Evolutionary conservation across 2,329 filamentous ascomycete species (phyloP).

Genomic region (Saccharata proteae): DNA sequence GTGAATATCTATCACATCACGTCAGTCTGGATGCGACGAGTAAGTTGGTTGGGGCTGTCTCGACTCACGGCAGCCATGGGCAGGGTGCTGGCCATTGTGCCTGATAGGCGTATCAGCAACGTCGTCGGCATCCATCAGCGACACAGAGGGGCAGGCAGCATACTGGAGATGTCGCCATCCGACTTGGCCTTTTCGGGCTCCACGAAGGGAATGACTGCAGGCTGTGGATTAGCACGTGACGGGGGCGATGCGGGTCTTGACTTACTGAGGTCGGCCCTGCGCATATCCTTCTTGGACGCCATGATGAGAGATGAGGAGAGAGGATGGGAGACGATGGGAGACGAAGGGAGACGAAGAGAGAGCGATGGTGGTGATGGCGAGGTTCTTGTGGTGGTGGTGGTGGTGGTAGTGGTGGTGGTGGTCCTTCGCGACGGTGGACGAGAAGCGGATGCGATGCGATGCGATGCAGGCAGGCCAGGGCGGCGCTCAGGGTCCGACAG

Average conservation of each 20-base stretch:
- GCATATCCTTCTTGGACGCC: conserved; percentile 65
- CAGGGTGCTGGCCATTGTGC: conserved; percentile 61
- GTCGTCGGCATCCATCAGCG: background rate
- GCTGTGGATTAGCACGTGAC: conserved; percentile 4
- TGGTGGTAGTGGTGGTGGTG: conserved; percentile 1
- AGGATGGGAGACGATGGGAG: too few species aligned
- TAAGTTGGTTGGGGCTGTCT: conserved; percentile 6
- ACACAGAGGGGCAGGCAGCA: conserved; percentile 12
- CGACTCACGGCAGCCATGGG: conserved; percentile 77
- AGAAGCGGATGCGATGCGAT: conserved; percentile 3
- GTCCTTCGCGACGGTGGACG: background rate
- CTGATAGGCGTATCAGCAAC: conserved; percentile 18
- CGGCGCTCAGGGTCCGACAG: too few species aligned
- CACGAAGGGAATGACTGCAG: conserved; percentile 74
- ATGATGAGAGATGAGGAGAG: too few species aligned
- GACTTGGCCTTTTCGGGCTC: conserved; percentile 56
- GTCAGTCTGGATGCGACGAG: conserved; percentile 16
- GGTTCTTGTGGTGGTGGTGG: conserved; percentile 10
- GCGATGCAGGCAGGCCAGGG: background rate
- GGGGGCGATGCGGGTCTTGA: conserved; percentile 10
- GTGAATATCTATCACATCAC: conserved; percentile 58
- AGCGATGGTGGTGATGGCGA: conserved; percentile 10
- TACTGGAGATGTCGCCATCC: conserved; percentile 59
- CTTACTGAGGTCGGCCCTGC: conserved; percentile 60
- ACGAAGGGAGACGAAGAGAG: too few species aligned